These are phyloP conservation scores for Saccharomycopsis sp. DNA, from an alignment of 805 yeast species.

Conservation along the genomic window DNA sequence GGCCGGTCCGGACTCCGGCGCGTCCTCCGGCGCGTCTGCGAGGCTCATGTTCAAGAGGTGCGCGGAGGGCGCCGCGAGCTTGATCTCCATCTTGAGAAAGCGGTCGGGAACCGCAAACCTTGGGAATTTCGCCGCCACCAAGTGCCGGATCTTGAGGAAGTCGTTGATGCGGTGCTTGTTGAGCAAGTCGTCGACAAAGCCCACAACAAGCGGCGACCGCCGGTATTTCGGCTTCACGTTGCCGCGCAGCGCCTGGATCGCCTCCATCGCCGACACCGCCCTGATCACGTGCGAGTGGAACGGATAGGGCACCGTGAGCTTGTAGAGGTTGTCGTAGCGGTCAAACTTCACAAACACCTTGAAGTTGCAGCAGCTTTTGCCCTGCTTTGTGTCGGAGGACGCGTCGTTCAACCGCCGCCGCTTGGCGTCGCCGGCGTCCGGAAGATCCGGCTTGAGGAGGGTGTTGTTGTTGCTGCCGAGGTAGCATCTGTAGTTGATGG, in stretches of 20 bases:
- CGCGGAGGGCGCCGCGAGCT: background rate
- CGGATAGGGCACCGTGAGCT: slow-evolving; percentile 13
- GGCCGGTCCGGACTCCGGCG: too few species aligned
- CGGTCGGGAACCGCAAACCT: slow-evolving; percentile 2
- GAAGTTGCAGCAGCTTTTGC: slow-evolving; percentile 6
- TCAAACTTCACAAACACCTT: slow-evolving; percentile 12
- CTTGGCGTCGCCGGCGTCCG: background rate
- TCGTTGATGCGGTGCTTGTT: slow-evolving; percentile 3
- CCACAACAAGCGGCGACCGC: slow-evolving; percentile 6
- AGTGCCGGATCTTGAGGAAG: background rate
- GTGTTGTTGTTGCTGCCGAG: slow-evolving; percentile 13
- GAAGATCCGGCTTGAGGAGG: slow-evolving; percentile 5
- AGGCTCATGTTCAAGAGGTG: slow-evolving; percentile 1
- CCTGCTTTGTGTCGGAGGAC: background rate
- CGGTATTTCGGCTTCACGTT: background rate
- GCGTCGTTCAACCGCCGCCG: background rate
- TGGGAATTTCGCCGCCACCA: slow-evolving; percentile 8
- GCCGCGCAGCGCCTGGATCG: background rate
- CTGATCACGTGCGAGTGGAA: slow-evolving; percentile 14
- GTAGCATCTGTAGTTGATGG: slow-evolving; percentile 12
- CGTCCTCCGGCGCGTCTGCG: background rate
- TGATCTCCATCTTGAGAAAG: slow-evolving; percentile 3
- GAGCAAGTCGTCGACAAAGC: slow-evolving; percentile 5
- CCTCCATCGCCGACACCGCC: background rate
- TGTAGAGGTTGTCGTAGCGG: slow-evolving; percentile 4